phyloP scores from a whole-genome alignment of 2,329 filamentous ascomycete species.

The Fusarium sp. region DNA sequence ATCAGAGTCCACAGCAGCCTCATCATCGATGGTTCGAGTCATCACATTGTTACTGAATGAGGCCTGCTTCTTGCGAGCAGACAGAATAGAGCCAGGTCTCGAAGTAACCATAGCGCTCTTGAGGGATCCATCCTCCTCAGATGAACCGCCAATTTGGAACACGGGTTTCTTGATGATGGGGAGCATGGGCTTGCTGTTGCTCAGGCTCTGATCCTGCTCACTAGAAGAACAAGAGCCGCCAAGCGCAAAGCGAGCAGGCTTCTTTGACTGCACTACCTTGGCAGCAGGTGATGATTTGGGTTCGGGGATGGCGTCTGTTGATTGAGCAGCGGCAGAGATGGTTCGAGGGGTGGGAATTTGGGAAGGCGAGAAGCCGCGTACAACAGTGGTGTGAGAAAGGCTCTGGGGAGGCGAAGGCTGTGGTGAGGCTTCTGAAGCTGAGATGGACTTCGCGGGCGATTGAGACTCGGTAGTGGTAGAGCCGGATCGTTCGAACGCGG shows the following conservation, averaged over 20 bases:
- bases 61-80: conserved; percentile 77
- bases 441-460: conserved; percentile 71
- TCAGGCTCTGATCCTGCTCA: conserved; percentile 64
- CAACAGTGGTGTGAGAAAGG: conserved; percentile 63
- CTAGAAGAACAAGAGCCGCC: conserved; percentile 85
- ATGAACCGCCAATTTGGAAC: conserved; percentile 70
- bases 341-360: conserved; percentile 67
- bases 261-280: conserved; percentile 78
- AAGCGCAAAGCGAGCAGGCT: conserved; percentile 75
- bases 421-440: conserved; percentile 53
- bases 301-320: conserved; percentile 73
- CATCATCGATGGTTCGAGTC: conserved; percentile 73
- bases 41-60: conserved; percentile 84
- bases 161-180: conserved; percentile 55
- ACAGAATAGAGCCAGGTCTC: conserved; percentile 58
- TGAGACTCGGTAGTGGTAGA: conserved; percentile 61
- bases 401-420: conserved; percentile 49
- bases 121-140: conserved; percentile 84
- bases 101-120: conserved; percentile 64
- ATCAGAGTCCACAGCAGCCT: conserved; percentile 68
- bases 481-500: conserved; percentile 57
- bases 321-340: conserved; percentile 64
- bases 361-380: conserved; percentile 88
- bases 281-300: conserved; percentile 67
- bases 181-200: conserved; percentile 55